Evolutionary conservation across 2,329 filamentous ascomycete genomes (phyloP).

Genomic region (Hypomyces perniciosus): DNA sequence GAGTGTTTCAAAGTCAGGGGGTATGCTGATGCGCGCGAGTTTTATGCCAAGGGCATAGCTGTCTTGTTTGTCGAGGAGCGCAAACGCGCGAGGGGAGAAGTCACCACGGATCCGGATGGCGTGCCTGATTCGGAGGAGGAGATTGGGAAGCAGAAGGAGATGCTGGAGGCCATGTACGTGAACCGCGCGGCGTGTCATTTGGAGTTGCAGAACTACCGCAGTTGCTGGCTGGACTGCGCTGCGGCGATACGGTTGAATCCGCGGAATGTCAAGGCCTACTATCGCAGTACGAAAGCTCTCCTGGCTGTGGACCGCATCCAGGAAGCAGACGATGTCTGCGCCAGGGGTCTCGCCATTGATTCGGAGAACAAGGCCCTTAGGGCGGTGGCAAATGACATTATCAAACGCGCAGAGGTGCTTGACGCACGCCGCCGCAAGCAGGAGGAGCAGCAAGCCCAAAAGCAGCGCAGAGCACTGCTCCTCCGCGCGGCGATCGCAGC

Average conservation of each 20-base stretch:
- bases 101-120: slow-evolving; percentile 25
- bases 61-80: slow-evolving; percentile 61
- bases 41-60: slow-evolving; percentile 80
- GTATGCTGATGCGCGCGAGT: slow-evolving; percentile 82
- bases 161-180: slow-evolving; percentile 71
- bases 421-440: slow-evolving; percentile 52
- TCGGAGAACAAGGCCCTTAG: slow-evolving; percentile 61
- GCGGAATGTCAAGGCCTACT: slow-evolving; percentile 82
- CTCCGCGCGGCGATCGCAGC: slow-evolving; percentile 61
- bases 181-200: slow-evolving; percentile 91
- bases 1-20: slow-evolving; percentile 70
- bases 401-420: slow-evolving; percentile 48
- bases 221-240: slow-evolving; percentile 79
- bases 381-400: slow-evolving; percentile 56
- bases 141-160: slow-evolving; percentile 51
- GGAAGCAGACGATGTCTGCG: slow-evolving; percentile 76
- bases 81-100: slow-evolving; percentile 40
- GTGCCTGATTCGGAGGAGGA: slow-evolving; percentile 45
- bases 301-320: slow-evolving; percentile 69
- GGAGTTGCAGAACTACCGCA: slow-evolving; percentile 81
- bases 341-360: slow-evolving; percentile 68
- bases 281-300: slow-evolving; percentile 73
- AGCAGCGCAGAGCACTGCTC: slow-evolving; percentile 51
- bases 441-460: slow-evolving; percentile 47
- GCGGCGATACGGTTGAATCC: slow-evolving; percentile 73